Base-by-base conservation (phyloP, 139 green algal genomes). In the Auxenochlorella pyrenoidosa region DNA sequence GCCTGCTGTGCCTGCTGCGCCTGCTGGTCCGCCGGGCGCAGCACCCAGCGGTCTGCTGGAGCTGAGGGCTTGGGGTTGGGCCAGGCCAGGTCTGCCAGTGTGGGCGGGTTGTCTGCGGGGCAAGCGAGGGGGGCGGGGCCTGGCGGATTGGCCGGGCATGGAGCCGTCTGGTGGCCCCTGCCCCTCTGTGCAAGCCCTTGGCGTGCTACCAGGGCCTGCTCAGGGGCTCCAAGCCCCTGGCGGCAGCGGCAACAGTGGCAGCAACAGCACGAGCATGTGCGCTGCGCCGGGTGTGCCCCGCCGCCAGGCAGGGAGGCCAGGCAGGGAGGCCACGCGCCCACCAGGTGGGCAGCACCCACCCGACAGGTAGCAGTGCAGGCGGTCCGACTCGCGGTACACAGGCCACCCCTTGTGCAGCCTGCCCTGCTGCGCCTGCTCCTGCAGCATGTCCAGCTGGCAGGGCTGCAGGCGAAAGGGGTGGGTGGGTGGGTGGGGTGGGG, bases 391-490 rank as follows among this genome's bases (percentile, higher is more conserved):
- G 2, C 83, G 36, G 54, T 83, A 88, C 4, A 82, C 51, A 36
- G 83, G 83, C 71, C 83, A 88, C 3, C 83, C 83, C 32, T 0
- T 8, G 32, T 63, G 22, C 51, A 88, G 83, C 72, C 66, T 38
- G 10, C 72, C 72, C 18, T 36, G 38, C 72, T 76, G 72, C 60
- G 75, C 58, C 51, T 75, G 24, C 60, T 88, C 68, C 51, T 77
- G 83, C 51, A 88, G 72, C 51, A 59, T 5, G 40, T 88, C 83
- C 83, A 88, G 72, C 83, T 88, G 83, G 13, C 12, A n/a, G 1
- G 82, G 60, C 80, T 85, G 80, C 80, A 77, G n/a, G n/a, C 47
- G 26, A 28, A 26, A 44, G 38, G 4, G 41, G 24, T 3, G 59
- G 5, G 59, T 6, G 59, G 19, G 19, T 18, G 59, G 47, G 47